Base-by-base conservation (phyloP, 345 rosid genomes). In the Citrus medica region DNA sequence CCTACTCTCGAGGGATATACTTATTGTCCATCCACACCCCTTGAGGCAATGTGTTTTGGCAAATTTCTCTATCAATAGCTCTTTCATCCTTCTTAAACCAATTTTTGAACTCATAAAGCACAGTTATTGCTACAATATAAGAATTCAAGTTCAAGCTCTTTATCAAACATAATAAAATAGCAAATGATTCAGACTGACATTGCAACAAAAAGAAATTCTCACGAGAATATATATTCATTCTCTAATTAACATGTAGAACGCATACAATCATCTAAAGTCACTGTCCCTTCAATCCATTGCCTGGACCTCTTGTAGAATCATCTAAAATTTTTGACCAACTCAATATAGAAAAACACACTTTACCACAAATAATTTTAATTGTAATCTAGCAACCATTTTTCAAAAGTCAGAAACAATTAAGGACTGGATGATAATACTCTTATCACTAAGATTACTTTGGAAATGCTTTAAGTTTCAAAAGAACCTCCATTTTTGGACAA, bases 1-100 rank as follows among this genome's bases (percentile, higher is more conserved):
- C 48, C 13, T 9, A 9, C 12, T 9, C 13, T 40, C 3, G 3
- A 40, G 46, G 13, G 12, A 40, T 40, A 40, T 40, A 9, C 42
- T 9, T 38, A 1, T 38, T 38, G 0, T 0, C 0, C 3, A 38
- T 40, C 13, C 10, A 42, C 48, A 42, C 1, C 13, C 13, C 46
- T 9, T 10, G 48, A 42, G 14, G 48, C 1, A 40, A 9, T 40
- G 13, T 9, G 46, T 40, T 40, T 30, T 32, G 48, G 10, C 14
- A 42, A 42, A 42, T 42, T 42, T 42, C 14, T 12, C 48, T 42
- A 42, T 42, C 14, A 42, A 42, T 3, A 42, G 3, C 42, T 67
- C 60, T 60, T 67, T 81, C 84, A 48, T 84, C 80, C 63, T 81
- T 80, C 80, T 84, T 67, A 48, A 80, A 61, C 74, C 77, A 71